Evolutionary conservation across 192 early-diverging fungal species (phyloP), one percentile per base, ranked within the genome.

Genomic region (Phycomyces nitens): DNA sequence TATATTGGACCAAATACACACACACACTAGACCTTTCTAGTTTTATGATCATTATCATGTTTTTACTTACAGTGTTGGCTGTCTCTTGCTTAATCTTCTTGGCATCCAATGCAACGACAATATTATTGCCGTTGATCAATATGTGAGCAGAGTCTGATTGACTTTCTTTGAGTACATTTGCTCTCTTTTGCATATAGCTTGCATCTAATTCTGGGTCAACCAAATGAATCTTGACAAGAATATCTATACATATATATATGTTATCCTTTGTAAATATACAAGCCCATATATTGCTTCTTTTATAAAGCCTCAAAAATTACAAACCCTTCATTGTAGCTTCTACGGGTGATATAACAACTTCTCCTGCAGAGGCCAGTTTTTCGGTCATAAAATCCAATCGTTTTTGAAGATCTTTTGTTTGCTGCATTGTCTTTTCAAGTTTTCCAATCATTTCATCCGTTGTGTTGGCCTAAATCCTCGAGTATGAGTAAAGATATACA

Each of bases 41-140:
- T 23, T 23, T 20, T 44, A 27, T 21, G 14, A 0, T 16, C 7
- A 6, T 16, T 1, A 15, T 9, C 10, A 15, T 11, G 12, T 6
- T 18, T n/a, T 2, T 10, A 41, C 7, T 70, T 66, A 75, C 73
- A 22, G 62, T 49, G 22, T 70, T 66, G 3, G 73, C 73, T 1
- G 68, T 70, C 26, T 61, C 55, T 10, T 34, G 22, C 16, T 34
- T 44, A 1, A 70, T 59, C 39, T 41, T 43, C 44, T 69, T 68
- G 22, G 61, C 60, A 56, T 79, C 71, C 43, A 82, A 29, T 22
- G 80, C 64, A 3, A 82, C 77, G 1, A 77, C 42, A 6, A 82
- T 39, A 3, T 70, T 71, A 42, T 71, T 71, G 4, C 68, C 66
- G 65, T 78, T 77, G 14, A 79, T 61, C 20, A 82, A 29, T 0